Evolutionary conservation across 106 monocot genomes (phyloP), one percentile per base, ranked within the genome.

Genomic region (Phalaenopsis aphrodite): DNA sequence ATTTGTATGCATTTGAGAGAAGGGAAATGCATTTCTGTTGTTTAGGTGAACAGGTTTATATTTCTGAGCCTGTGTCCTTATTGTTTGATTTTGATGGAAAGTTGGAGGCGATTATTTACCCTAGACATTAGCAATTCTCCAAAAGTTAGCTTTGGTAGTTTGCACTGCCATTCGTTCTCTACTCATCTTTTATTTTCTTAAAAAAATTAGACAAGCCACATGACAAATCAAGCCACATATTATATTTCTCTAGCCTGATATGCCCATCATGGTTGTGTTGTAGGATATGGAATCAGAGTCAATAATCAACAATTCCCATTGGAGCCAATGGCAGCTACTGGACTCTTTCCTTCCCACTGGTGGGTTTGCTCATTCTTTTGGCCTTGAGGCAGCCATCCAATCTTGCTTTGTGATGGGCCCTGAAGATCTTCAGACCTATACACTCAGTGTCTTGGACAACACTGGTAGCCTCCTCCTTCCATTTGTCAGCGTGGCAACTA

Each of bases 321-420:
- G 97, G 97, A 92, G 79, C 23, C 92, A 97, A 78, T 97, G 97
- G 97, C 97, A 94, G 80, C 84, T 97, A 19, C 58, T 97, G 39
- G 94, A 97, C 64, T 97, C 97, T 7, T 47, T 94, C 55, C 94
- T 97, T 78, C 94, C 97, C 3, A 94, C 97, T 5, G 97, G 94
- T 46, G 97, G 94, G 23, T 97, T 97, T 78, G 94, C 94, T 79
- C 97, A 97, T 82, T 97, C 94, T 21, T 94, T 83, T 80, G 97
- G 97, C 41, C 89, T 97, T 41, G 97, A 97, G 82, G 85, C 97
- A 65, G 92, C 97, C 21, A 76, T 87, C 12, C 97, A 94, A 85
- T 61, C 90, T 82, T 86, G 72, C 56, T 72, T 97, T 43, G 89
- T 92, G 39, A 21, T 42, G 19, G 78, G 73, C 42, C 85, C 77